Conservation (phyloP, 805 yeast genomes). For the Brettanomyces nanus region DNA sequence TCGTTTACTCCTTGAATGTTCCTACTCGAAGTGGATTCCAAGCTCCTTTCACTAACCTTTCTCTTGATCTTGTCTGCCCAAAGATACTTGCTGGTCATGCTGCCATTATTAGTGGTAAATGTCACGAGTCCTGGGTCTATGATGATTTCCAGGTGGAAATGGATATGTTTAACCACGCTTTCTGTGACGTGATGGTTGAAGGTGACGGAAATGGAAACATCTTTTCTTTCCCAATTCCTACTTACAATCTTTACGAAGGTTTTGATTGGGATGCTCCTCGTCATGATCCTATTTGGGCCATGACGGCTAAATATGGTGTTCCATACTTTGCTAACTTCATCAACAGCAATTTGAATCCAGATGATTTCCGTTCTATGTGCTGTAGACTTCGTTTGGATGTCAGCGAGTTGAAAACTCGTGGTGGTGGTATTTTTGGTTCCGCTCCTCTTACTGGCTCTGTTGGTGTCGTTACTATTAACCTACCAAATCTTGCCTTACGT, state of each 20-base stretch:
- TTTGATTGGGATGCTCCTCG: conserved; percentile 3
- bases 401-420: not conserved
- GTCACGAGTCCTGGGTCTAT: conserved; percentile 1
- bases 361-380: conserved; percentile 3
- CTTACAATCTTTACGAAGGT: conserved; percentile 2
- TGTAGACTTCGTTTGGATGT: conserved; percentile 3
- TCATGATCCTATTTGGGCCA: not conserved
- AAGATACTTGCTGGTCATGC: not conserved
- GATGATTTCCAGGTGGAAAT: conserved; percentile 3
- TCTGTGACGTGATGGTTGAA: conserved; percentile 1
- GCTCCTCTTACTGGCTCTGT: conserved; percentile 1
- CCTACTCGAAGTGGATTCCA: conserved; percentile 2
- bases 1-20: conserved; percentile 1
- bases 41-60: conserved; percentile 1
- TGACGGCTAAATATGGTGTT: conserved; percentile 3
- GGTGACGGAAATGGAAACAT: conserved; percentile 3
- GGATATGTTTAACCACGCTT: conserved; percentile 1
- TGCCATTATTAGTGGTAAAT: conserved; percentile 1
- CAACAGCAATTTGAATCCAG: conserved; percentile 1
- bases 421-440: conserved; percentile 1
- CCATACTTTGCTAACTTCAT: conserved; percentile 3
- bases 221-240: conserved; percentile 2
- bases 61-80: conserved; percentile 1
- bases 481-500: conserved; percentile 1
- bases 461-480: conserved; percentile 2